These are phyloP conservation scores for Botryotinia calthae DNA, from an alignment of 2,329 filamentous ascomycete species.

Conservation along the genomic window DNA sequence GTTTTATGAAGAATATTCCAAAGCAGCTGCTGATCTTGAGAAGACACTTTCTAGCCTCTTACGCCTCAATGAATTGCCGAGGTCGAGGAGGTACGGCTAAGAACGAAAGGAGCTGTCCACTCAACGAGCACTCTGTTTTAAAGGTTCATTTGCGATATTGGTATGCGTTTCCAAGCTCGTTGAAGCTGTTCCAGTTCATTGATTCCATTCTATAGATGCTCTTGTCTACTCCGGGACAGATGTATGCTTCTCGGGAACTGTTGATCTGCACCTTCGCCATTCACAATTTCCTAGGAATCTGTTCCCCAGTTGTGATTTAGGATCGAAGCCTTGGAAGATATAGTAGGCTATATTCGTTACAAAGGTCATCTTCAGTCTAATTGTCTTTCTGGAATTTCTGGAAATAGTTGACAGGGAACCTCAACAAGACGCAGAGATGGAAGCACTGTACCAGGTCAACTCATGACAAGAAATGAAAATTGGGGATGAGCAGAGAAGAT, in stretches of 20 bases:
- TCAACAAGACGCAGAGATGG: too few relatives aligned
- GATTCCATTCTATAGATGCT: background rate
- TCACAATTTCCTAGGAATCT: background rate
- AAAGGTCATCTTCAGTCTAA: too few relatives aligned
- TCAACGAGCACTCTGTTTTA: background rate
- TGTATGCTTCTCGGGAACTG: background rate
- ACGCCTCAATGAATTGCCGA: background rate
- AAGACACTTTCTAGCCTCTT: background rate
- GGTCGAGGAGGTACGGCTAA: background rate
- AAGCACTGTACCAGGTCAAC: too few relatives aligned
- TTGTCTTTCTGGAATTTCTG: too few relatives aligned
- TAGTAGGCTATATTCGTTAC: background rate
- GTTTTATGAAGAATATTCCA: background rate
- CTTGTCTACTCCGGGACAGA: background rate
- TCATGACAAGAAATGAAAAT: too few relatives aligned
- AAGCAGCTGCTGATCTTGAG: background rate
- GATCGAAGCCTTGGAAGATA: background rate
- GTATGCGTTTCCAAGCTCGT: background rate
- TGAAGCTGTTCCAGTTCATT: background rate
- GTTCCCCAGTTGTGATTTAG: background rate
- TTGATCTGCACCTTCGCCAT: background rate
- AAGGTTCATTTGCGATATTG: background rate
- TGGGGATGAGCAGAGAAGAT: too few relatives aligned
- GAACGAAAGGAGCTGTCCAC: background rate
- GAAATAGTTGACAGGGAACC: too few relatives aligned